Evolutionary conservation across 2,329 filamentous ascomycete genomes (phyloP).

Genomic region (Graphilbum ipis-grandicollis): DNA sequence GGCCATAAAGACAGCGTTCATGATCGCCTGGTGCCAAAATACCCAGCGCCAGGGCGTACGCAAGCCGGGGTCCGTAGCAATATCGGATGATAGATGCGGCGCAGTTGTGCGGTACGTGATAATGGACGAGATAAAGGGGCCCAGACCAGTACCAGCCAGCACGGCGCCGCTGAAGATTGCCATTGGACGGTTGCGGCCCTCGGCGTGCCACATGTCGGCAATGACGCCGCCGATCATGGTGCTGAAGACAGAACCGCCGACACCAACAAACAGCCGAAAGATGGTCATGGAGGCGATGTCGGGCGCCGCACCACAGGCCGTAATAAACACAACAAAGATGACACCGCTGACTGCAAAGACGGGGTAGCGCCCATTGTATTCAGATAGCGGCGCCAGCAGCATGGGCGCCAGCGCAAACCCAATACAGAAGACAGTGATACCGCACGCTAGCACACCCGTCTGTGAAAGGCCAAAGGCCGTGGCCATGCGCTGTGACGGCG

Average conservation of each 20-base stretch:
- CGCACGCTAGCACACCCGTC: conserved; percentile 40
- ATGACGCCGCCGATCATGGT: conserved; percentile 90
- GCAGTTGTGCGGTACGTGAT: conserved; percentile 42
- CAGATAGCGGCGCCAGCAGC: conserved; percentile 73
- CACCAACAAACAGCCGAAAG: conserved; percentile 58
- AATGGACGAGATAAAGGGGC: conserved; percentile 54
- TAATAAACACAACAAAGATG: conserved; percentile 53
- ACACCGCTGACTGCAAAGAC: conserved; percentile 62
- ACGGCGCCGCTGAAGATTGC: conserved; percentile 69
- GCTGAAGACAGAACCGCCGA: conserved; percentile 62
- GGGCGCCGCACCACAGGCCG: conserved; percentile 54
- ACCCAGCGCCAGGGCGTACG: conserved; percentile 60
- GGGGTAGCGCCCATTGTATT: conserved; percentile 73
- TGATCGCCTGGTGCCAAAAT: conserved; percentile 71
- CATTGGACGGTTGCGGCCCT: conserved; percentile 78
- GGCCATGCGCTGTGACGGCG: conserved; percentile 47
- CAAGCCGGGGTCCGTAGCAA: conserved; percentile 10
- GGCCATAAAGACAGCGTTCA: conserved; percentile 43
- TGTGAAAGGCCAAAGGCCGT: conserved; percentile 48
- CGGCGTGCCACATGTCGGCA: conserved; percentile 64
- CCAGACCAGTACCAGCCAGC: conserved; percentile 61
- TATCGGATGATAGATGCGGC: conserved; percentile 6
- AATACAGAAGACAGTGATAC: conserved; percentile 65
- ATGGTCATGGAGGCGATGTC: conserved; percentile 58
- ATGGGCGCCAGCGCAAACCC: conserved; percentile 77